phyloP scores from a whole-genome alignment of 768 basidiomycete species.

The Lactarius hengduanensis region DNA sequence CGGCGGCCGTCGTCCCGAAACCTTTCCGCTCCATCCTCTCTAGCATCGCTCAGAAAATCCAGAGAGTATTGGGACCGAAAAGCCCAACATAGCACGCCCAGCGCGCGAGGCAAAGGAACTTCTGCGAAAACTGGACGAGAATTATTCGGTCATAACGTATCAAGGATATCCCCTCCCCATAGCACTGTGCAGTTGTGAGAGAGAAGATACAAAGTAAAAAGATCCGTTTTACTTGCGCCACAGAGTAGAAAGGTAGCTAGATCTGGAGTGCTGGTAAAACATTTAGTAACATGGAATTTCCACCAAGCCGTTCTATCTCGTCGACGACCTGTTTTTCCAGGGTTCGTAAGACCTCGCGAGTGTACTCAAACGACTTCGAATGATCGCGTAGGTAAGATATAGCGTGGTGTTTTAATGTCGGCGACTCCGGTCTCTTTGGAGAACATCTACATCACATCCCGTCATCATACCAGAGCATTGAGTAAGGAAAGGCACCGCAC shows the following conservation, averaged over 20 bases:
- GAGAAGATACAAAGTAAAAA: too few relatives aligned
- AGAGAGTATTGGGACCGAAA: slow-evolving; percentile 66
- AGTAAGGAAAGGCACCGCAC: slow-evolving; percentile 46
- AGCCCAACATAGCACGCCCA: slow-evolving; percentile 70
- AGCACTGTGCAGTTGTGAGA: neutral
- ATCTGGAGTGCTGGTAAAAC: slow-evolving; percentile 51
- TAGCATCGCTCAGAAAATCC: slow-evolving; percentile 68
- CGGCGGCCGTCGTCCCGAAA: slow-evolving; percentile 39
- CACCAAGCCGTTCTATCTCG: slow-evolving; percentile 75
- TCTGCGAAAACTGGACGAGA: slow-evolving; percentile 36
- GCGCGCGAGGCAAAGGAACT: slow-evolving; percentile 81
- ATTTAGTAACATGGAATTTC: slow-evolving; percentile 61
- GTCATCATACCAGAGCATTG: neutral
- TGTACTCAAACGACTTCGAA: slow-evolving; percentile 89
- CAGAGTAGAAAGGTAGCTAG: neutral
- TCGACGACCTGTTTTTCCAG: slow-evolving; percentile 65
- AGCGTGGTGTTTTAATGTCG: slow-evolving; percentile 75
- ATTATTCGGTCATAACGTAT: slow-evolving; percentile 26
- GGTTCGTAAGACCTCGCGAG: slow-evolving; percentile 59
- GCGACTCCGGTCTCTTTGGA: slow-evolving; percentile 82
- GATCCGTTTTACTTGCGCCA: neutral
- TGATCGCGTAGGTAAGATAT: slow-evolving; percentile 73
- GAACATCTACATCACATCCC: slow-evolving; percentile 56
- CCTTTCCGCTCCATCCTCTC: slow-evolving; percentile 64
- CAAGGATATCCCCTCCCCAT: neutral